Evolutionary conservation across 2,329 filamentous ascomycete genomes (phyloP), one percentile per base, ranked within the genome.

Genomic region (Phialophora verrucosa): DNA sequence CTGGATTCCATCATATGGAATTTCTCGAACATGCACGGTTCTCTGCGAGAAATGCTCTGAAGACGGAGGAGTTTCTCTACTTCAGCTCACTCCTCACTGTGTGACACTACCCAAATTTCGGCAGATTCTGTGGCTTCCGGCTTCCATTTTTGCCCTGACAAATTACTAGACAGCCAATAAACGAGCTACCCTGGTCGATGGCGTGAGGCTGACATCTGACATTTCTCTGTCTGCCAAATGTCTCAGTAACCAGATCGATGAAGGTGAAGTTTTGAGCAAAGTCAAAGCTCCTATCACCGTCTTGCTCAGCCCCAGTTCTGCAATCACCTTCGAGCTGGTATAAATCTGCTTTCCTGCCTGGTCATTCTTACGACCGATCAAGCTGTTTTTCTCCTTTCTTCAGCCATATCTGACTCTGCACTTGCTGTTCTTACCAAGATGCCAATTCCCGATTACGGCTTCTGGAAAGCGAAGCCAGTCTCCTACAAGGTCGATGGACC

Each of bases 391-490:
- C 25, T 29, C 49, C 14, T 51, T 20, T 8, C 12, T 12, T 17
- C 25, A 29, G 11, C 11, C 23, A 29, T 14, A 12, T 11, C 10
- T 14, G 49, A 51, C 6, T 11, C 23, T 27, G 6, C 25, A 12
- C 11, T 51, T 10, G 20, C 20, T 14, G 49, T 3, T 27, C 3
- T 14, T 12, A 14, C 20, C 49, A 25, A 35, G 8, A 66, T 66
- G 64, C 54, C 64, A 3, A 59, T 66, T 42, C 54, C 27, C 6
- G 35, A 63, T 27, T 66, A 66, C 47, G 64, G 64, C 11, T 54
- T 66, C 35, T 66, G 64, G 64, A 59, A 56, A 23, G 64, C 54
- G 10, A 58, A 50, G 35, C 64, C 64, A 2, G 35, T 59, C 11
- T 56, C 54, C 3, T 63, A 50, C 58, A 31, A 49, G 27, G 64